Base-by-base conservation (phyloP, 140 eudicot species). In the Eryngium alpinum region DNA sequence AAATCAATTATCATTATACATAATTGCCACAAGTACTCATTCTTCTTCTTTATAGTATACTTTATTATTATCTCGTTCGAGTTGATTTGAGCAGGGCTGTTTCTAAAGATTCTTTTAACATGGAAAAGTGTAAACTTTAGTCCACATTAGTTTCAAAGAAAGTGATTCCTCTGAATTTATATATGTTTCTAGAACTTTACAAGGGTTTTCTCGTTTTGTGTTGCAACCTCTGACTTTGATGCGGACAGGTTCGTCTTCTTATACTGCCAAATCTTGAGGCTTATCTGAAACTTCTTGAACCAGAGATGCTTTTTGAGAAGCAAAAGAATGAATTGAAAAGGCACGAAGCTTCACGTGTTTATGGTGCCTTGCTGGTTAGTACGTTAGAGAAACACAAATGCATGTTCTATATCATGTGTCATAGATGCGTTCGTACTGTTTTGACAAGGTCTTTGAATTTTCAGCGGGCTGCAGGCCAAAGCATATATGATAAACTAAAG, bases 391-490 rank as follows among this genome's bases (percentile, higher is more conserved):
- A 70, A 43, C 7, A 75, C 7, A 75, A 17, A 14, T 56, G 78
- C 72, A 74, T 43, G 50, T 11, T 79, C 75, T 78, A 7, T 73
- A 5, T 72, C 10, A 25, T 67, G 9, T 72, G 49, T n/a, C 50
- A 79, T 32, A 56, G 63, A 81, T 24, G 69, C 17, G 19, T 50
- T 77, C 56, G 65, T 59, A 66, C 70, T 76, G 49, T 73, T 59
- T 60, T 79, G 73, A 52, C 57, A 18, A 46, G 51, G 24, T 60
- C n/a, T 38, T 38, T 50, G 25, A 17, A 66, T 80, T 86, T 56
- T 14, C 91, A 92, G 97, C 83, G 88, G 80, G 94, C 97, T 81
- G 89, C 94, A 62, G 97, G 97, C 86, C 84, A 87, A 78, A 88
- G 91, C 33, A 80, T 92, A 46, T 88, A 92, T 87, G 90, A 90